A percentile compares a stretch with the other conserved stretches of the same genome.
phyloP scores from a whole-genome alignment of 129 eudicot genomes.

The Artemisia argyi region DNA sequence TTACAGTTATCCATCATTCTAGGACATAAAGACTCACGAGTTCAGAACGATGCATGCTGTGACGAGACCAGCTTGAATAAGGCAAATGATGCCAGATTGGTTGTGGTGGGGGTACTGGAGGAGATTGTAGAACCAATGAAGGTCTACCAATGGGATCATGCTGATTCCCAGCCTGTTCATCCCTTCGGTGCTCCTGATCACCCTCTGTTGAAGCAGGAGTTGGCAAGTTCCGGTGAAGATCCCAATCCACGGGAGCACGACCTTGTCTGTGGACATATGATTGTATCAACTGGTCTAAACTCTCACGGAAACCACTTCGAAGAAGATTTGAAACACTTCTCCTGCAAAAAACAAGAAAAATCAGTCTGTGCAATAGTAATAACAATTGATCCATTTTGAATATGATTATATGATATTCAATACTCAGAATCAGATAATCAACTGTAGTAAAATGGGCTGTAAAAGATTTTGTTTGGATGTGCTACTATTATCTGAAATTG shows the following conservation, averaged over 20 bases:
- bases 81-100: constrained; percentile 98
- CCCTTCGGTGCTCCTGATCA: constrained; percentile 61
- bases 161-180: constrained; percentile 55
- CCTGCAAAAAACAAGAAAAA: constrained; percentile 47
- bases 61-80: constrained; percentile 92
- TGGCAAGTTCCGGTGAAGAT: constrained; percentile 79
- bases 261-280: constrained; percentile 94
- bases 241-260: constrained; percentile 94
- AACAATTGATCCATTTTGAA: not conserved
- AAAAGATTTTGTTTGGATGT: too few relatives aligned
- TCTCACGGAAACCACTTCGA: constrained; percentile 96
- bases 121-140: constrained; percentile 65
- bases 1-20: not conserved
- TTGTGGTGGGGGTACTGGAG: constrained; percentile 98
- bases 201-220: constrained; percentile 59
- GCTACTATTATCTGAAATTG: too few relatives aligned
- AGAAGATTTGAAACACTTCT: constrained; percentile 98
- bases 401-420: too few relatives aligned
- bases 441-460: too few relatives aligned
- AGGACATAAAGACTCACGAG: constrained; percentile 50
- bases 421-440: too few relatives aligned
- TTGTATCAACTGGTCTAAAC: constrained; percentile 87
- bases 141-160: constrained; percentile 62
- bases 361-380: not conserved
- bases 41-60: constrained; percentile 89